Evolutionary conservation across 169 alveolate genomes (phyloP).

Genomic region (Plasmodium chabaudi): DNA sequence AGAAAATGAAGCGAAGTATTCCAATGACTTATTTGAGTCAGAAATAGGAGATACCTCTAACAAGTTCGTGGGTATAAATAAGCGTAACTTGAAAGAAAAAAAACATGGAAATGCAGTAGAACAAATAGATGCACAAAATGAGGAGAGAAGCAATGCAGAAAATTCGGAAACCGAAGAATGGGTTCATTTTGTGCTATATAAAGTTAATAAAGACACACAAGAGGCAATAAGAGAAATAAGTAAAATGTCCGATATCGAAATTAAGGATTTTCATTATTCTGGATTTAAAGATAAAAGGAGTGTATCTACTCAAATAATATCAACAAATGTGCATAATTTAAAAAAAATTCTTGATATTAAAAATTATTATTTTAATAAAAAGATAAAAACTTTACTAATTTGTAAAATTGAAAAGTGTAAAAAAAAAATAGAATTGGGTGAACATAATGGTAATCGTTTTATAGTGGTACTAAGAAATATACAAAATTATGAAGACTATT

Average conservation of each 20-base stretch:
- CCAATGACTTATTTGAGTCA: neutral
- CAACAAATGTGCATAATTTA: constrained; percentile 13
- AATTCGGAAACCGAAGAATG: constrained; percentile 25
- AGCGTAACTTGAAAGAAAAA: neutral
- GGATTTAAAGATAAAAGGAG: constrained; percentile 77
- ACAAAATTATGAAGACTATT: constrained; percentile 65
- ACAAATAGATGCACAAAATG: neutral
- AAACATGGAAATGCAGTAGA: neutral
- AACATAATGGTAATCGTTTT: constrained; percentile 68
- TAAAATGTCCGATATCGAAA: constrained; percentile 52
- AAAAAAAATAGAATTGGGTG: constrained; percentile 66
- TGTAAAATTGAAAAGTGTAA: constrained; percentile 44
- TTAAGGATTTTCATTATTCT: constrained; percentile 66
- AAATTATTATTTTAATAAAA: constrained; percentile 7
- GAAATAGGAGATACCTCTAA: neutral
- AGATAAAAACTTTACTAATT: constrained; percentile 33
- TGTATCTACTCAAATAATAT: constrained; percentile 67
- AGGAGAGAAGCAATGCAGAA: neutral
- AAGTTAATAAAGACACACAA: constrained; percentile 75
- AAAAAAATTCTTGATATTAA: constrained; percentile 11
- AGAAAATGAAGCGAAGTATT: neutral
- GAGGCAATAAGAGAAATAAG: constrained; percentile 75
- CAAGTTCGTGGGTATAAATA: neutral
- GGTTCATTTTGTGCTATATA: constrained; percentile 48
- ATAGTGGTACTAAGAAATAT: constrained; percentile 63